Percentiles rank a stretch among this genome's conserved stretches.
Evolutionary conservation across 257 asterid species (phyloP).

Genomic region (Striga asiatica): DNA sequence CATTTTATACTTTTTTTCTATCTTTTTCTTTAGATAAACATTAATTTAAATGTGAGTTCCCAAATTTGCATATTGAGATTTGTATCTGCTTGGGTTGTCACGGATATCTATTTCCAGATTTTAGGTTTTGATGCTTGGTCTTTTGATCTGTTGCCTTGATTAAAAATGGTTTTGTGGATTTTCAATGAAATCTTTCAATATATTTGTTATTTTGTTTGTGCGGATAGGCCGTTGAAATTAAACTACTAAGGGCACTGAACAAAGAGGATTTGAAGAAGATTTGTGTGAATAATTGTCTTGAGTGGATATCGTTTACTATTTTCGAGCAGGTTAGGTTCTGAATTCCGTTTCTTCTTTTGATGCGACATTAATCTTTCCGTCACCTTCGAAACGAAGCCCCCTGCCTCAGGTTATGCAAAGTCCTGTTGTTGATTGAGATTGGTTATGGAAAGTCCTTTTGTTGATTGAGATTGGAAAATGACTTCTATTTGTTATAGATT

Average conservation of each 20-base stretch:
- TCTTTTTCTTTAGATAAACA: no score
- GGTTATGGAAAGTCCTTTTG: no score
- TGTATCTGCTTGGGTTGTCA: no score
- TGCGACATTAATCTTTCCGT: no score
- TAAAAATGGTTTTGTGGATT: background rate
- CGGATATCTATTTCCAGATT: background rate
- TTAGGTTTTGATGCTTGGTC: background rate
- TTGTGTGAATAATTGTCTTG: constrained; percentile 89
- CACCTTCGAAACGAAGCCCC: no score
- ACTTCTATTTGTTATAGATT: no score
- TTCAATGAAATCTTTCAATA: background rate
- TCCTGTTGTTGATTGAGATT: background rate
- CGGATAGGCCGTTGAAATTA: constrained; percentile 83
- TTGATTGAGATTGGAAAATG: no score
- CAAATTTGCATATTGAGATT: no score
- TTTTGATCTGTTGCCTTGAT: background rate
- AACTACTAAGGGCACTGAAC: constrained; percentile 60
- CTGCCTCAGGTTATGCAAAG: constrained; percentile 58
- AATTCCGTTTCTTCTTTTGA: no score
- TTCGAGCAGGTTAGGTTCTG: constrained; percentile 88
- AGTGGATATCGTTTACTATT: constrained; percentile 94
- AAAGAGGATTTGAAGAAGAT: constrained; percentile 88
- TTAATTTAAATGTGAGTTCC: no score
- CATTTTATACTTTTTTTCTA: no score
- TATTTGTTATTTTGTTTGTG: constrained; percentile 10